phyloP scores from a whole-genome alignment of 2,329 filamentous ascomycete genomes.

The Aspergillus ibericus region DNA sequence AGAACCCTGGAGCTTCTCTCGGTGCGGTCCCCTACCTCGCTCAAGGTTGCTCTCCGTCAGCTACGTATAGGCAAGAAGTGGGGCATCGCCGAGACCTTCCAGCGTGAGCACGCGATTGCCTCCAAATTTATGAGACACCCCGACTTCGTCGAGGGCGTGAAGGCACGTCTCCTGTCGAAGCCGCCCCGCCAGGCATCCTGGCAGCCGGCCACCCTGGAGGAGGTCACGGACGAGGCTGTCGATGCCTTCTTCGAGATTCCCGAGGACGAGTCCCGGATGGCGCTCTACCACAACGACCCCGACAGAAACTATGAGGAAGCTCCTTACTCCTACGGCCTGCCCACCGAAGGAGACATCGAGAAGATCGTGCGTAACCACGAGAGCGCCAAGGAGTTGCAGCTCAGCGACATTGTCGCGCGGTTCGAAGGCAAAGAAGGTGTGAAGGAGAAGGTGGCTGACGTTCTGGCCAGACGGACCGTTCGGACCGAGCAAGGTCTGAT shows the following conservation, averaged over 20 bases:
- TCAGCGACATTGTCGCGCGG: conserved; percentile 61
- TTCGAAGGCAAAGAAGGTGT: conserved; percentile 69
- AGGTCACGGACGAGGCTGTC: conserved; percentile 60
- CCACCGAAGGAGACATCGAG: conserved; percentile 62
- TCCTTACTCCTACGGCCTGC: conserved; percentile 72
- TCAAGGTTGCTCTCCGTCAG: conserved; percentile 81
- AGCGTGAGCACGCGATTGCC: conserved; percentile 81
- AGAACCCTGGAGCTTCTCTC: conserved; percentile 74
- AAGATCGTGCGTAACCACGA: conserved; percentile 43
- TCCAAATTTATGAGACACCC: conserved; percentile 83
- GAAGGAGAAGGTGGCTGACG: conserved; percentile 66
- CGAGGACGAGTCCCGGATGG: conserved; percentile 49
- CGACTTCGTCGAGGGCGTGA: conserved; percentile 92
- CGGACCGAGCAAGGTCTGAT: conserved; percentile 43
- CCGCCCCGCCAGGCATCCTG: conserved; percentile 67
- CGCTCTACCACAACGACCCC: conserved; percentile 55
- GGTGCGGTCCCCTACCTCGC: conserved; percentile 78
- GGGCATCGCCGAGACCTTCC: conserved; percentile 82
- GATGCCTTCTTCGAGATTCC: conserved; percentile 68
- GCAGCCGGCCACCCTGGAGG: conserved; percentile 71
- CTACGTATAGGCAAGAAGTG: conserved; percentile 74
- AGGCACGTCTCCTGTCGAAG: conserved; percentile 73
- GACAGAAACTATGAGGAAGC: conserved; percentile 67
- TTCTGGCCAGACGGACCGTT: conserved; percentile 63
- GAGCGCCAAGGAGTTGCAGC: conserved; percentile 58